These are phyloP conservation scores for Leucaena leucocephala DNA, from an alignment of 306 rosid species.

Conservation along the genomic window DNA sequence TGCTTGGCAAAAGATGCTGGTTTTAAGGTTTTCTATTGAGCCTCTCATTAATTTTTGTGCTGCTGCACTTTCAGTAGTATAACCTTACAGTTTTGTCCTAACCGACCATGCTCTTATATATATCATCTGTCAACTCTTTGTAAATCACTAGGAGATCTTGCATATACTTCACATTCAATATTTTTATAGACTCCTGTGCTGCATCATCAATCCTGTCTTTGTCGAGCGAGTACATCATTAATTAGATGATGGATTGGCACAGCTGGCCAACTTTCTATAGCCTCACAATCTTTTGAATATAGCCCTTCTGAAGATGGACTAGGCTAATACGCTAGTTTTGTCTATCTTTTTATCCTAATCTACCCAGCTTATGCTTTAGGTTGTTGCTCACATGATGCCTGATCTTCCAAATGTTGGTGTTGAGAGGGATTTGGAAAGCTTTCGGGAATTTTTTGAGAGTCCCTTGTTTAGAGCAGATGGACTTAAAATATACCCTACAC, in stretches of 20 bases:
- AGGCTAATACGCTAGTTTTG: conserved; percentile 19
- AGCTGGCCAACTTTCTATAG: background rate
- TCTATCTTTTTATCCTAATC: conserved; percentile 10
- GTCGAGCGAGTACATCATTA: conserved; percentile 6
- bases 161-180: background rate
- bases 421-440: conserved; percentile 99
- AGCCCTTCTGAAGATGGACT: background rate
- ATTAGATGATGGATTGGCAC: conserved; percentile 19
- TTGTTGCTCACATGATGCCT: conserved; percentile 99
- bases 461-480: conserved; percentile 96
- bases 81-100: background rate
- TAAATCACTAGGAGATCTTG: background rate
- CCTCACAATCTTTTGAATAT: background rate
- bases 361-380: conserved; percentile 53
- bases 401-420: conserved; percentile 99
- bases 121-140: conserved; percentile 15
- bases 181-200: conserved; percentile 5
- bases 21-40: conserved; percentile 69
- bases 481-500: conserved; percentile 95
- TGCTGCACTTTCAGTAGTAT: background rate
- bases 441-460: conserved; percentile 89
- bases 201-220: conserved; percentile 17
- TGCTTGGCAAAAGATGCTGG: conserved; percentile 98
- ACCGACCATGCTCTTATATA: conserved; percentile 22
- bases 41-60: conserved; percentile 14